Base-by-base conservation (phyloP, 2,329 filamentous ascomycete genomes). In the Hypoxylon sp. region DNA sequence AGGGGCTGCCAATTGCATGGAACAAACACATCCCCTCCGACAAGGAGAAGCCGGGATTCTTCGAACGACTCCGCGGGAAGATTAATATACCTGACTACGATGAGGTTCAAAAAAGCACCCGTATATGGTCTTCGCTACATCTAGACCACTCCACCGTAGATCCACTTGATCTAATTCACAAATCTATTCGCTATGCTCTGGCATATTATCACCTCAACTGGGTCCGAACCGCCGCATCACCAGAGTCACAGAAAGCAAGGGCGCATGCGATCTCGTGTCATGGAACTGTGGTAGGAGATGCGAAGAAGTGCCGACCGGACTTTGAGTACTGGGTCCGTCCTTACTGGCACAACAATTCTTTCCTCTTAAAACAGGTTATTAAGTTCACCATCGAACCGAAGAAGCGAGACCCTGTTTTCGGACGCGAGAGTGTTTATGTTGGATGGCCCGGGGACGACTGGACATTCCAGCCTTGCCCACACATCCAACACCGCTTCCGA, bases 141-240 rank as follows among this genome's bases (percentile, higher is more conserved):
- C 56, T 58, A 3, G 63, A 70, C 22, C 54, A 50, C 9, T 42
- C 55, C 5, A 68, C 50, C 22, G 65, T 44, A 17, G 66, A 71
- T 37, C 67, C 71, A 4, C 69, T 72, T 10, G 56, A 65, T 29
- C 57, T 60, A 2, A 48, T 70, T 6, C 65, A 73, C 39, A 11
- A 37, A 3, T 71, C 66, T 1, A 67, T 72, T 22, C 62, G 37
- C 22, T 73, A 68, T 52, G 42, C 55, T 50, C 31, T 72, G 14
- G 67, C 69, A 5, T 72, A 59, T 33, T 70, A 70, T 33, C 71
- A 73, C 53, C 44, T 72, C 44, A 10, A 68, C 50, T 67, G 70
- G 71, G 70, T 70, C 11, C 53, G 35, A 37, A 57, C 2, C 0
- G 67, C 47, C 9, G 19, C 1, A 33, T 48, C 42, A 14, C 33